Evolutionary conservation across 108 stramenopile species (phyloP).

Genomic region (Cyclotella atomus): DNA sequence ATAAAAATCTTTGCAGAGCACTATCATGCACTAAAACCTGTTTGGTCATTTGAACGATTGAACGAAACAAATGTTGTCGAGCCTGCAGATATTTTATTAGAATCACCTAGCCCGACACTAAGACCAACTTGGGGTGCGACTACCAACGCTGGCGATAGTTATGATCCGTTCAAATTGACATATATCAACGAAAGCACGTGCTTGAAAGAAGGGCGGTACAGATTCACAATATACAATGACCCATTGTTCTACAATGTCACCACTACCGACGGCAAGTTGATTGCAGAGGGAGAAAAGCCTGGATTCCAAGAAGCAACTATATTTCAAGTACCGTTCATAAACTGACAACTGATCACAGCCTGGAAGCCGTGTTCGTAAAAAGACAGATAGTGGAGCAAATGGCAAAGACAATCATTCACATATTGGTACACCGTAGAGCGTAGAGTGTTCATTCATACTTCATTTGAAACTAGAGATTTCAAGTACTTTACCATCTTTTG

Average conservation of each 20-base stretch:
- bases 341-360: too few relatives aligned
- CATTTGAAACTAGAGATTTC: too few relatives aligned
- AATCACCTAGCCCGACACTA: neutral
- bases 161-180: neutral
- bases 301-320: constrained; percentile 3
- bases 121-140: neutral
- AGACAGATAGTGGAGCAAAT: too few relatives aligned
- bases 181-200: neutral
- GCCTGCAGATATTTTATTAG: too few relatives aligned
- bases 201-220: neutral
- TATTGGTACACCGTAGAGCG: too few relatives aligned
- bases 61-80: neutral
- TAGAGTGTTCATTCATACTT: too few relatives aligned
- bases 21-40: neutral
- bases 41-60: neutral
- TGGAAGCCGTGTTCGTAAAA: too few relatives aligned
- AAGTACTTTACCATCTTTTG: too few relatives aligned
- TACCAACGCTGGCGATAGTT: neutral
- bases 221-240: constrained; percentile 9
- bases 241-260: constrained; percentile 6
- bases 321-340: constrained; percentile 5
- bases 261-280: neutral
- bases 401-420: too few relatives aligned
- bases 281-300: neutral
- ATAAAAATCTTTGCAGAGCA: neutral